Conservation (phyloP, 2,329 filamentous ascomycete species). For the Botrytis galanthina region DNA sequence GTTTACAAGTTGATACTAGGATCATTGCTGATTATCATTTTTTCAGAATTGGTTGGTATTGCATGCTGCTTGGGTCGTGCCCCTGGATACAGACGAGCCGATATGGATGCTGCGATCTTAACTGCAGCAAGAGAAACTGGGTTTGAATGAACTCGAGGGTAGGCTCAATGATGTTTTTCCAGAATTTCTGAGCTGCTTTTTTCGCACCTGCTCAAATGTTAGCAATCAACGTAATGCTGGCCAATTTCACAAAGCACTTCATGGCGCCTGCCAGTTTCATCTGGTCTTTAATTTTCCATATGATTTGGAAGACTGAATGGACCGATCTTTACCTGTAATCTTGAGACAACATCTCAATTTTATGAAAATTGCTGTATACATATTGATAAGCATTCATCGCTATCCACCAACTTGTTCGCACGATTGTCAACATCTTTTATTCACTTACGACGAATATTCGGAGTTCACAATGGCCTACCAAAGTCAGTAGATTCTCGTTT, state of each 20-base stretch:
- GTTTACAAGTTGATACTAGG: not conserved
- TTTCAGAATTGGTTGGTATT: slow-evolving; percentile 33
- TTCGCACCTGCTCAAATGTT: not conserved
- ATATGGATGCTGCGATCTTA: slow-evolving; percentile 38
- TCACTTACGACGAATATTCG: not conserved
- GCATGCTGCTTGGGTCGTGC: slow-evolving; percentile 37
- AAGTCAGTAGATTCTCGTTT: not conserved
- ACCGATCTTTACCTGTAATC: not conserved
- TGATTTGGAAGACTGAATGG: not conserved
- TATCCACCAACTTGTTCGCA: not conserved
- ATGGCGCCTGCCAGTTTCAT: not conserved
- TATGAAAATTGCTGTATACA: not conserved
- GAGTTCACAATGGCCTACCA: not conserved
- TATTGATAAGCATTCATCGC: not conserved
- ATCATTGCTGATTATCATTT: not conserved
- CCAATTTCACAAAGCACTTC: not conserved
- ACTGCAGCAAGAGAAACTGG: slow-evolving; percentile 14
- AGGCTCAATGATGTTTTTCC: not conserved
- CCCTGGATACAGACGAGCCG: slow-evolving; percentile 36
- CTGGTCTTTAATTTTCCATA: not conserved
- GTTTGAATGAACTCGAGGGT: not conserved
- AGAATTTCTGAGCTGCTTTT: no score
- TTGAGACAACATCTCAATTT: not conserved
- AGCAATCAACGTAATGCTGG: not conserved
- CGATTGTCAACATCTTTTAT: not conserved